Percentiles rank a stretch among this genome's conserved stretches.
Evolutionary conservation across 2,329 filamentous ascomycete genomes (phyloP).

Genomic region (Diaporthe caulivora): DNA sequence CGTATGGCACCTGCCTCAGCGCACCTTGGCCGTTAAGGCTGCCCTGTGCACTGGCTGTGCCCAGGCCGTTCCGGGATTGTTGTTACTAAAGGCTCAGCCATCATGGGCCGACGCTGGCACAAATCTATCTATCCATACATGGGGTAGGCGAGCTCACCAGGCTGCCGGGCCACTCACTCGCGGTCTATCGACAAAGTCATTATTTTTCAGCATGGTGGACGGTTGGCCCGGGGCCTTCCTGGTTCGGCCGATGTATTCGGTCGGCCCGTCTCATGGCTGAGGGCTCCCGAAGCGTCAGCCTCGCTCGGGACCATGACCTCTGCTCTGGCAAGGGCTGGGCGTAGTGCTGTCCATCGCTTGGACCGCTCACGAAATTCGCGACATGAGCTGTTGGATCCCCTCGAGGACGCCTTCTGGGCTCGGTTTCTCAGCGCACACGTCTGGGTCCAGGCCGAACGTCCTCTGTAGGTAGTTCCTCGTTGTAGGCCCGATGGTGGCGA

Average conservation of each 20-base stretch:
- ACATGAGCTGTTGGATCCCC: constrained; percentile 68
- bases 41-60: background rate
- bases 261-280: background rate
- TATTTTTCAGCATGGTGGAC: background rate
- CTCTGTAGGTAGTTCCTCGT: constrained; percentile 80
- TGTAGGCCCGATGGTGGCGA: constrained; percentile 94
- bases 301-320: background rate
- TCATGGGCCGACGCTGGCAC: background rate
- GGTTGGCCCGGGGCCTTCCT: background rate
- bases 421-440: constrained; percentile 85
- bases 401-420: constrained; percentile 83
- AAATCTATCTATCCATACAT: too few relatives aligned
- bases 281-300: background rate
- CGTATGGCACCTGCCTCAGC: background rate
- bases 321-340: background rate
- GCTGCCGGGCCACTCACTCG: background rate
- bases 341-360: background rate
- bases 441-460: constrained; percentile 75
- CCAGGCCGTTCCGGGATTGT: background rate
- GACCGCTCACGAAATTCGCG: constrained; percentile 6
- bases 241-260: background rate
- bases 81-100: background rate
- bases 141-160: background rate
- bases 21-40: background rate
- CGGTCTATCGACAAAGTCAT: background rate